phyloP scores from a whole-genome alignment of 192 early-diverging fungal species.

The Phycomyces blakesleeanus region DNA sequence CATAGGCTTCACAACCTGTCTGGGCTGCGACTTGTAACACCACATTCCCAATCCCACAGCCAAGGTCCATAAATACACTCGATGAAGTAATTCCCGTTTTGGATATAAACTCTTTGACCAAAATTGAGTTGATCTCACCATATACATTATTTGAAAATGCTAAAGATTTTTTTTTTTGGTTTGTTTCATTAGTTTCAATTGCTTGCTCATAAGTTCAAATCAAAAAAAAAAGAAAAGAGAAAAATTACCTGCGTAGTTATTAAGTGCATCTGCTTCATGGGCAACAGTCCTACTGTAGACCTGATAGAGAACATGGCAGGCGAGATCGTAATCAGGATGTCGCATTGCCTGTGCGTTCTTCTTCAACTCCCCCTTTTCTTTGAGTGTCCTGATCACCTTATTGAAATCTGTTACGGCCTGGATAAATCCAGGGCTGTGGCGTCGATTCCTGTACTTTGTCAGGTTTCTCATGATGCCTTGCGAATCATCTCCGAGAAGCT shows the following conservation, averaged over 20 bases:
- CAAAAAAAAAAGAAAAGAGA: too few relatives aligned
- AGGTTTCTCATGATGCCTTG: slow-evolving; percentile 72
- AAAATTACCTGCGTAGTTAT: slow-evolving; percentile 67
- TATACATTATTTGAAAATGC: slow-evolving; percentile 95
- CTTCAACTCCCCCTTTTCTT: slow-evolving; percentile 34
- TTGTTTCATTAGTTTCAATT: too few relatives aligned
- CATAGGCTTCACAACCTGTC: slow-evolving; percentile 73
- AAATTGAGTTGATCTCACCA: slow-evolving; percentile 84
- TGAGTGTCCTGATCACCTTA: slow-evolving; percentile 43
- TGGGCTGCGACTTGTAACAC: slow-evolving; percentile 94
- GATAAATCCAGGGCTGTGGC: slow-evolving; percentile 61
- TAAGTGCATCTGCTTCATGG: slow-evolving; percentile 65
- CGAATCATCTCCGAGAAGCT: slow-evolving; percentile 57
- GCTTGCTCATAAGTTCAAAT: too few relatives aligned
- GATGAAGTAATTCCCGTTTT: slow-evolving; percentile 57
- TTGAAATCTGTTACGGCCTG: slow-evolving; percentile 74
- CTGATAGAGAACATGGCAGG: slow-evolving; percentile 84
- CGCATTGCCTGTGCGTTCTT: slow-evolving; percentile 30
- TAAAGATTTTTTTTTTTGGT: too few relatives aligned
- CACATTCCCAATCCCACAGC: slow-evolving; percentile 94
- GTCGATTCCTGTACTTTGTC: slow-evolving; percentile 73
- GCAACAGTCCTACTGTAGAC: slow-evolving; percentile 85
- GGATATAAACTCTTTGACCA: slow-evolving; percentile 83
- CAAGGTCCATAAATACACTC: slow-evolving; percentile 89
- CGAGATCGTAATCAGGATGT: slow-evolving; percentile 59